phyloP scores from a whole-genome alignment of 2,329 filamentous ascomycete genomes.

The Sphaerostilbella broomeana region DNA sequence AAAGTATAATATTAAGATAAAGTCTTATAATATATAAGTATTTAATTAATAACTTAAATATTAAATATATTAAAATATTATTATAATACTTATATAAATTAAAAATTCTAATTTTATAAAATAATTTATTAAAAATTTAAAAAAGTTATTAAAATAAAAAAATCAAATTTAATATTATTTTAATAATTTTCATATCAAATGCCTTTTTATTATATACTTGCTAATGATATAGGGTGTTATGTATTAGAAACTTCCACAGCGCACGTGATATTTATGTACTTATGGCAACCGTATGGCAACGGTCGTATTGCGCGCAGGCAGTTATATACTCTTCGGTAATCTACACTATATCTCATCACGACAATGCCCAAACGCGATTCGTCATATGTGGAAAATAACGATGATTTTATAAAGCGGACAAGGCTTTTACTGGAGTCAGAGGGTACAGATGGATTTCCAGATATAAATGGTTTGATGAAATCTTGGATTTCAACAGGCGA shows the following conservation, averaged over 20 bases:
- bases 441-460: background rate
- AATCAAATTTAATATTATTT: background rate
- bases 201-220: background rate
- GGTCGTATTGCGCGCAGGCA: background rate
- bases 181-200: background rate
- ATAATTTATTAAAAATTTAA: background rate
- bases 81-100: background rate
- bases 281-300: background rate
- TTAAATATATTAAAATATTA: background rate
- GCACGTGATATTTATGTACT: too few species aligned
- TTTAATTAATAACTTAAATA: background rate
- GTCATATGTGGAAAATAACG: background rate
- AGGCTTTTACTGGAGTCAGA: background rate
- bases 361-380: too few species aligned
- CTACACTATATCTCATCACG: background rate
- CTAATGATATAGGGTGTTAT: background rate
- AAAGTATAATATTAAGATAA: background rate
- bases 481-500: too few species aligned
- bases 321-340: background rate
- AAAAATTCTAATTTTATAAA: background rate
- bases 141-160: background rate
- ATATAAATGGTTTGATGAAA: background rate
- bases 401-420: background rate
- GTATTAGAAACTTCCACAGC: too few species aligned
- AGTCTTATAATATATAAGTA: background rate